These are phyloP conservation scores for Beta vulgaris DNA, from an alignment of 148 eudicot genomes.

Conservation along the genomic window DNA sequence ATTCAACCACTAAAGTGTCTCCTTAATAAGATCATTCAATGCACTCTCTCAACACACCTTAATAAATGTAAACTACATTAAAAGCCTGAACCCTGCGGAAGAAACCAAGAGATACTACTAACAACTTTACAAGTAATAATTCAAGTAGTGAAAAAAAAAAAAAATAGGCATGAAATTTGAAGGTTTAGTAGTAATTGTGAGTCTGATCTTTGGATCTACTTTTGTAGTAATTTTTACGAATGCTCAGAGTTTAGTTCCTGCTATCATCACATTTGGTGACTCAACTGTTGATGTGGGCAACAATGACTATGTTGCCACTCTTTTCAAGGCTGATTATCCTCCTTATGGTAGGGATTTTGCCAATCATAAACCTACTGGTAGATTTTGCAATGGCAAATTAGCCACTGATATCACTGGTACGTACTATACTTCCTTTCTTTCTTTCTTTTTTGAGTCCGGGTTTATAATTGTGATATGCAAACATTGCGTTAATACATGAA, in stretches of 20 bases:
- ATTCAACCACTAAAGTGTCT: slow-evolving; percentile 23
- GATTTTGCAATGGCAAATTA: slow-evolving; percentile 94
- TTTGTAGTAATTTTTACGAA: slow-evolving; percentile 23
- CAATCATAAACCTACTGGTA: slow-evolving; percentile 71
- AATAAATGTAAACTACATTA: slow-evolving; percentile 18
- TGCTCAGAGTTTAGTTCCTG: slow-evolving; percentile 71
- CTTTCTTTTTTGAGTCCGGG: no score
- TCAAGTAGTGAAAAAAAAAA: not conserved
- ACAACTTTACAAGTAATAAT: not conserved
- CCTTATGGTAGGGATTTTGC: slow-evolving; percentile 85
- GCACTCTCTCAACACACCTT: slow-evolving; percentile 14
- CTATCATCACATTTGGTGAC: slow-evolving; percentile 82
- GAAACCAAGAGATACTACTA: not conserved
- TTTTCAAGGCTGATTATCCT: slow-evolving; percentile 85
- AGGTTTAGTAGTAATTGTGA: slow-evolving; percentile 9
- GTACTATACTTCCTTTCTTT: not conserved
- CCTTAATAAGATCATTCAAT: slow-evolving; percentile 17
- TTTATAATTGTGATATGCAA: no score
- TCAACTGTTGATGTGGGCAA: slow-evolving; percentile 89
- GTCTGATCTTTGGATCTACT: slow-evolving; percentile 11
- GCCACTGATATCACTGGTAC: slow-evolving; percentile 96
- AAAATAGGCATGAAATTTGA: slow-evolving; percentile 28
- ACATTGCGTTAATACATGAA: no score
- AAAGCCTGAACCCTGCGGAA: not conserved
- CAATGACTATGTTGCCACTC: slow-evolving; percentile 70